phyloP scores from a whole-genome alignment of 2,329 filamentous ascomycete species.

The Aspergillus aculeatus region DNA sequence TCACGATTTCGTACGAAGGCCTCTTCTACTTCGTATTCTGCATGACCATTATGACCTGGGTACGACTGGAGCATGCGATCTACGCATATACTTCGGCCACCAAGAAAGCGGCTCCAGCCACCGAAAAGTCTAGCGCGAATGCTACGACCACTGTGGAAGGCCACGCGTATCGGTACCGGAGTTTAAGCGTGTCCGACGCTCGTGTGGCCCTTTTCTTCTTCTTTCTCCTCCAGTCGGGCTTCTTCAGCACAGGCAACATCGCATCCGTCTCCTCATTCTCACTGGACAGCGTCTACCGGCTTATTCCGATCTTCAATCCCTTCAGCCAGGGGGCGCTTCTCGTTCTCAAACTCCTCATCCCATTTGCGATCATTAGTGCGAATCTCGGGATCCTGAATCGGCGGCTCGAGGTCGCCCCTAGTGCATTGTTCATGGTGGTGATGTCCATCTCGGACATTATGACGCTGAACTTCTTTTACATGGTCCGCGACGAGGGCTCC shows the following conservation, averaged over 20 bases:
- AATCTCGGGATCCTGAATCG: conserved; percentile 93
- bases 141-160: conserved; percentile 36
- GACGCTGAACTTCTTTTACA: conserved; percentile 96
- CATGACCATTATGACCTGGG: conserved; percentile 79
- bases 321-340: conserved; percentile 87
- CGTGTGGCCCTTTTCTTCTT: conserved; percentile 94
- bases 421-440: conserved; percentile 88
- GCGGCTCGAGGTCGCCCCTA: conserved; percentile 77
- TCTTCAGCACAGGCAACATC: conserved; percentile 96
- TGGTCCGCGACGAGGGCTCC: conserved; percentile 91
- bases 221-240: conserved; percentile 88
- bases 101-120: conserved; percentile 21
- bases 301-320: conserved; percentile 90
- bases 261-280: conserved; percentile 93
- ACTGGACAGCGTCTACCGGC: conserved; percentile 80
- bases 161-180: conserved; percentile 53
- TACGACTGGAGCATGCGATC: conserved; percentile 81
- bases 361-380: conserved; percentile 87
- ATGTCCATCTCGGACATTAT: conserved; percentile 89
- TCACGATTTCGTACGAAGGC: conserved; percentile 96
- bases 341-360: conserved; percentile 85
- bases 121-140: conserved; percentile 25
- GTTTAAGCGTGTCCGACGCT: conserved; percentile 76
- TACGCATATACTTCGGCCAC: conserved; percentile 46
- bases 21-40: conserved; percentile 93